Conservation (phyloP, 306 rosid species). For the Citrullus amarus region DNA sequence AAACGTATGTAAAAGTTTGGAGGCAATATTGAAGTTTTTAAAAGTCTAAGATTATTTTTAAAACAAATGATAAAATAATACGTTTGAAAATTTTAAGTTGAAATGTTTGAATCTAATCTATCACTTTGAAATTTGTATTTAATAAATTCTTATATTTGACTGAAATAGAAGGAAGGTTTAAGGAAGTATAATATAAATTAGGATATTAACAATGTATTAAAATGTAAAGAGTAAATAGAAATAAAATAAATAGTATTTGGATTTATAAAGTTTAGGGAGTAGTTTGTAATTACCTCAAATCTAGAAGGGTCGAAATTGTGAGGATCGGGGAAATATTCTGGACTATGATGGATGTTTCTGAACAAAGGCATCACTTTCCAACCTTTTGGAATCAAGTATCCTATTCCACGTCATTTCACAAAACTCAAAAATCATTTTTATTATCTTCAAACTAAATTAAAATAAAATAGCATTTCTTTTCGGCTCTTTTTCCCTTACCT, state of each 20-base stretch:
- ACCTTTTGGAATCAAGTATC: conserved; percentile 80
- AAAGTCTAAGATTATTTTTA: no score
- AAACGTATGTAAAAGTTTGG: no score
- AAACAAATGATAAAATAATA: no score
- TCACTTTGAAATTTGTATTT: no score
- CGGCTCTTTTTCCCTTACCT: conserved; percentile 22
- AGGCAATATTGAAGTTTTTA: no score
- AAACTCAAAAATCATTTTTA: conserved; percentile 2
- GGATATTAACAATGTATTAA: background rate
- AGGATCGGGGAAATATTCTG: conserved; percentile 59
- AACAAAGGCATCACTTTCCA: conserved; percentile 97
- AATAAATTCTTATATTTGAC: no score
- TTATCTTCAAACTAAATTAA: background rate
- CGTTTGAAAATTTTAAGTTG: no score
- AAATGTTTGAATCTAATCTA: no score
- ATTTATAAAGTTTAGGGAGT: background rate
- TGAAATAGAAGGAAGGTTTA: no score
- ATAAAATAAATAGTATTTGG: background rate
- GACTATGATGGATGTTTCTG: conserved; percentile 80
- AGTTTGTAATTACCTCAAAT: conserved; percentile 44
- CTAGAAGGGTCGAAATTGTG: conserved; percentile 70
- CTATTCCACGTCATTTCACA: conserved; percentile 18
- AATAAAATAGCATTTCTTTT: no score
- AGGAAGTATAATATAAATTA: no score
- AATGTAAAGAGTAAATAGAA: background rate